phyloP scores from a whole-genome alignment of 441 rosid species.

The Omphalea diandra region DNA sequence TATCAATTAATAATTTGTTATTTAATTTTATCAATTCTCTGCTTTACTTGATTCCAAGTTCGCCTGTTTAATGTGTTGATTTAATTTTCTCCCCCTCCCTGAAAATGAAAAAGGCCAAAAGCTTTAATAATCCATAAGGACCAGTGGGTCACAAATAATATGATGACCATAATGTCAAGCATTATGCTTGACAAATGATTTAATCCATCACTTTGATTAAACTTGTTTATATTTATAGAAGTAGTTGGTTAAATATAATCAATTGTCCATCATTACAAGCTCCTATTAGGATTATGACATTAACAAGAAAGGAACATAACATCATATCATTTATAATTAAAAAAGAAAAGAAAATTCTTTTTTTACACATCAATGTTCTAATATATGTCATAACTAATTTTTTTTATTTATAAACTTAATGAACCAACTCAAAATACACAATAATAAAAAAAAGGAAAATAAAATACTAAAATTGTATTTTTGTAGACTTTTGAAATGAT shows the following conservation, averaged over 20 bases:
- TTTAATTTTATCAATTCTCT: no score
- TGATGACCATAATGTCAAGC: constrained; percentile 7
- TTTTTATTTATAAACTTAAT: no score
- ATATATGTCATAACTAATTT: no score
- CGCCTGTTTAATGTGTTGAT: neutral
- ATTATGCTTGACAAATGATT: constrained; percentile 9
- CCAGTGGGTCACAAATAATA: neutral
- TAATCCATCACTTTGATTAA: neutral
- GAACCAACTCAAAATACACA: no score
- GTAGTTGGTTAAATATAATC: neutral
- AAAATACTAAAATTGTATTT: no score
- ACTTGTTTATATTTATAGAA: no score
- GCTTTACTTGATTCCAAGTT: no score
- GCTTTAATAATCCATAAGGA: neutral
- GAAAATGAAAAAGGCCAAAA: neutral
- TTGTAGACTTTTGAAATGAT: no score
- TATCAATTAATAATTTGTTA: no score
- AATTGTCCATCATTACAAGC: constrained; percentile 4
- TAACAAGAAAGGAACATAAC: neutral
- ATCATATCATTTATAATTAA: neutral
- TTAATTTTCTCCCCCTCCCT: neutral
- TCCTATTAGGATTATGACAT: neutral
- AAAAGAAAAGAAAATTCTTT: no score
- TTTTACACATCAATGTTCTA: no score
- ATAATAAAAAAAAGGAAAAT: no score